Conservation (phyloP, 2,329 filamentous ascomycete species). For the Colletotrichum eremochloae region DNA sequence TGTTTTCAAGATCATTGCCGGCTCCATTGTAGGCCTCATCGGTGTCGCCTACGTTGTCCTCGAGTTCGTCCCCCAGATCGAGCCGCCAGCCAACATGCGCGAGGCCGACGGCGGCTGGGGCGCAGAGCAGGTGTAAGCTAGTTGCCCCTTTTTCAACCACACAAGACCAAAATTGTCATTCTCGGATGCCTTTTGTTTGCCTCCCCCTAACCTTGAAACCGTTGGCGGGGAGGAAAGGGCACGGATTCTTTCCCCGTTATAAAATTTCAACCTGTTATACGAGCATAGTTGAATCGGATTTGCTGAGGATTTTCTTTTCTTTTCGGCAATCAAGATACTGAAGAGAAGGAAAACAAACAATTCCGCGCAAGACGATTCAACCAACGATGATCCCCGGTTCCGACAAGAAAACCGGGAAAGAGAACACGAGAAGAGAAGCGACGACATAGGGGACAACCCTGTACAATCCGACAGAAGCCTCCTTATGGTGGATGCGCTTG, state of each 20-base stretch:
- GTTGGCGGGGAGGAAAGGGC: conserved; percentile 20
- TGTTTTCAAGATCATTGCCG: conserved; percentile 80
- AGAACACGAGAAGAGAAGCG: conserved; percentile 9
- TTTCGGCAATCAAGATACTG: conserved; percentile 41
- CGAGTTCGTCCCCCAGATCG: conserved; percentile 83
- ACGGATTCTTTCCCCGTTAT: conserved; percentile 25
- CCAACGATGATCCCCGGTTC: conserved; percentile 1
- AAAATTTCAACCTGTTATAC: conserved; percentile 16
- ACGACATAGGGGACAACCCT: conserved; percentile 9
- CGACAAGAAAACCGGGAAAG: conserved; percentile 11
- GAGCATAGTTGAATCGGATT: conserved; percentile 38
- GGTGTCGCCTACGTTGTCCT: conserved; percentile 83
- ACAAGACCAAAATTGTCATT: conserved; percentile 26
- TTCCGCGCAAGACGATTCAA: conserved; percentile 7
- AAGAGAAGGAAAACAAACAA: conserved; percentile 34
- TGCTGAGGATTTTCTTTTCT: conserved; percentile 38
- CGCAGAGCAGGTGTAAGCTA: conserved; percentile 77
- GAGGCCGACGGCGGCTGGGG: conserved; percentile 83
- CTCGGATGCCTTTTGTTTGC: conserved; percentile 29
- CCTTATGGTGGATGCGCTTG: conserved; percentile 15
- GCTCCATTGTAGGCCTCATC: conserved; percentile 80
- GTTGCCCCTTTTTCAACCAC: conserved; percentile 40
- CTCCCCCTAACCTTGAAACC: conserved; percentile 14
- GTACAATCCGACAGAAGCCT: conserved; percentile 11
- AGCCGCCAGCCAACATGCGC: conserved; percentile 85